Evolutionary conservation across 1,139 yeast genomes (phyloP).

Genomic region (Hansenula lynferdii): DNA sequence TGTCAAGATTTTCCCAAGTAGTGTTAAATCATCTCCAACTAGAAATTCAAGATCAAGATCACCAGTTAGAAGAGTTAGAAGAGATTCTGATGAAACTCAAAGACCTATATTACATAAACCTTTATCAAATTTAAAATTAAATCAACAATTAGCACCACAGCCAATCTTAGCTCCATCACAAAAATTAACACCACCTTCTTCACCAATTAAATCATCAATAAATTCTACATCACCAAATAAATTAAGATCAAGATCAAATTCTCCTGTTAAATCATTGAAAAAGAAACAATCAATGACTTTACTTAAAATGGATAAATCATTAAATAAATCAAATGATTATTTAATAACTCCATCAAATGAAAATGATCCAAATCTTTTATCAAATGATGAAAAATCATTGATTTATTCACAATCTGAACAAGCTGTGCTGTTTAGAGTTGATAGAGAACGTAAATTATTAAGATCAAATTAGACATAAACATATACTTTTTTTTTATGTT

Average conservation of each 20-base stretch:
- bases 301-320: slow-evolving; percentile 19
- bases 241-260: slow-evolving; percentile 20
- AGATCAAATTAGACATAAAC: slow-evolving; percentile 2
- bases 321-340: slow-evolving; percentile 2
- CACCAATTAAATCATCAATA: slow-evolving; percentile 6
- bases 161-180: background rate
- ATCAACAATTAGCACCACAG: background rate
- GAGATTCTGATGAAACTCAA: slow-evolving; percentile 1
- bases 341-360: background rate
- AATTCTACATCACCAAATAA: slow-evolving; percentile 9
- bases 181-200: slow-evolving; percentile 8
- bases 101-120: background rate
- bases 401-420: slow-evolving; percentile 18
- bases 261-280: slow-evolving; percentile 18
- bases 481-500: background rate
- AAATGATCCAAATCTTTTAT: slow-evolving; percentile 8
- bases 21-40: slow-evolving; percentile 11
- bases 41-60: slow-evolving; percentile 11
- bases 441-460: slow-evolving; percentile 17
- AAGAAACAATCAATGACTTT: slow-evolving; percentile 24
- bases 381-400: slow-evolving; percentile 14
- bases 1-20: slow-evolving; percentile 15
- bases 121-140: background rate
- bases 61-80: slow-evolving; percentile 8
- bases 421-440: slow-evolving; percentile 22